These are phyloP conservation scores for Brassica juncea DNA, from an alignment of 345 rosid genomes.

Conservation along the genomic window DNA sequence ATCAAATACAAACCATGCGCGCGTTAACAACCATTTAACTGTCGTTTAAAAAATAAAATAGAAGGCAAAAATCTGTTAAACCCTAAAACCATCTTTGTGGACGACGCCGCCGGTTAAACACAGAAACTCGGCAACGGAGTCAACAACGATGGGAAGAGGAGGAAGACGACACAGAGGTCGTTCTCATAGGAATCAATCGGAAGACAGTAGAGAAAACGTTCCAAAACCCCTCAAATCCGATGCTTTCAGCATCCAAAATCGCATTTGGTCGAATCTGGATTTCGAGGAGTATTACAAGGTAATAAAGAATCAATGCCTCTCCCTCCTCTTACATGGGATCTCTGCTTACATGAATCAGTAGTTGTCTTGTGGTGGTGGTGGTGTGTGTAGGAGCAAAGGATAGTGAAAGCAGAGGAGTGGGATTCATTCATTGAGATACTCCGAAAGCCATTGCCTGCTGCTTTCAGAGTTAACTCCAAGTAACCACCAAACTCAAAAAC, in stretches of 20 bases:
- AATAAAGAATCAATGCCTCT: constrained; percentile 5
- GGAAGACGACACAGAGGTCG: constrained; percentile 63
- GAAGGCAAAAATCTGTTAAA: neutral
- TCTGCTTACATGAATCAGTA: neutral
- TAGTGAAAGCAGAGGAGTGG: constrained; percentile 80
- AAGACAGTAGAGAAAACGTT: constrained; percentile 62
- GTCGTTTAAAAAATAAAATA: neutral
- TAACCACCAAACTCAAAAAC: neutral
- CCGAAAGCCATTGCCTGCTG: constrained; percentile 89
- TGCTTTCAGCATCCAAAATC: constrained; percentile 38
- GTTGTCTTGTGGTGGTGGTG: neutral
- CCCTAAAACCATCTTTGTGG: constrained; percentile 16
- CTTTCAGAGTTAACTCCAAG: constrained; percentile 94
- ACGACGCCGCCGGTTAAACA: constrained; percentile 29
- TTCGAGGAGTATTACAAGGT: constrained; percentile 95
- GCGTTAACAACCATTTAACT: neutral
- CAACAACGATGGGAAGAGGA: constrained; percentile 51
- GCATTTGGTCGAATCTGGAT: constrained; percentile 60
- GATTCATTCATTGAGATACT: constrained; percentile 68
- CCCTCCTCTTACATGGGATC: neutral
- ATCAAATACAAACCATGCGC: too few species aligned
- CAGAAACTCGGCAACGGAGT: constrained; percentile 12
- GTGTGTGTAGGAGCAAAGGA: constrained; percentile 68
- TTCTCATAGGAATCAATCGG: constrained; percentile 64
- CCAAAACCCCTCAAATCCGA: constrained; percentile 64